Base-by-base conservation (phyloP, 2,329 filamentous ascomycete species). In the Hirsutella thompsonii region DNA sequence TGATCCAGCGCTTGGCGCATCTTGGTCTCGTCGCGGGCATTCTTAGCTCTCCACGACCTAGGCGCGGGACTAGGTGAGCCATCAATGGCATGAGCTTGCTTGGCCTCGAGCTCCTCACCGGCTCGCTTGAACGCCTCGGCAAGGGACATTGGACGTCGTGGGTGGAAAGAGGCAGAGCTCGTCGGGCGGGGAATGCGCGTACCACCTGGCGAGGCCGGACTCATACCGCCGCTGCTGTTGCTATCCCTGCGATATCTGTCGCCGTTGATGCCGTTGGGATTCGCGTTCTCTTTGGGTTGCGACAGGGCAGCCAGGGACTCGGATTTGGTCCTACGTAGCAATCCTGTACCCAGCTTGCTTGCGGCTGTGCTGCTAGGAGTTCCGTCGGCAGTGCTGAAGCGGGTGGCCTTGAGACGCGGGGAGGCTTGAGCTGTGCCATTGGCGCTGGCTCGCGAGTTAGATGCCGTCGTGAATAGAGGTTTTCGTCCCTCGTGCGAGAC, bases 11-110 rank as follows among this genome's bases (percentile, higher is more conserved):
- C 40, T 42, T 50, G 51, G 28, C 58, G 54, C 46, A 55, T 45
- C 29, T 52, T 33, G 23, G 43, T 47, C 32, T 64, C 57, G 16
- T 60, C 56, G 0, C 54, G 51, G 1, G 54, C 56, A 37, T 49
- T 52, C 28, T 53, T 55, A 16, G 55, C 50, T 11, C 64, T 62
- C 62, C 66, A 67, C 8, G 58, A 51, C 26, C 70, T 58, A 2
- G 70, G 70, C 1, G 70, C 70, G 1, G 70, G 70, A 41, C 70
- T 74, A 1, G 70, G 70, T 2, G 69, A 72, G 16, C 62, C 69
- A 44, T 66, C 63, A n/a, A 52, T 49, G 44, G 21, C 54, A 47
- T 43, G 42, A n/a, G 46, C 47, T n/a, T 44, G 42, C 14, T 52
- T 46, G 21, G 48, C 54, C n/a, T 51, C 46, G 32, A 52, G 52